Percentiles rank a stretch among this genome's conserved stretches.
Conservation (phyloP, 163 green algal genomes). For the Trebouxia gelatinosa region DNA sequence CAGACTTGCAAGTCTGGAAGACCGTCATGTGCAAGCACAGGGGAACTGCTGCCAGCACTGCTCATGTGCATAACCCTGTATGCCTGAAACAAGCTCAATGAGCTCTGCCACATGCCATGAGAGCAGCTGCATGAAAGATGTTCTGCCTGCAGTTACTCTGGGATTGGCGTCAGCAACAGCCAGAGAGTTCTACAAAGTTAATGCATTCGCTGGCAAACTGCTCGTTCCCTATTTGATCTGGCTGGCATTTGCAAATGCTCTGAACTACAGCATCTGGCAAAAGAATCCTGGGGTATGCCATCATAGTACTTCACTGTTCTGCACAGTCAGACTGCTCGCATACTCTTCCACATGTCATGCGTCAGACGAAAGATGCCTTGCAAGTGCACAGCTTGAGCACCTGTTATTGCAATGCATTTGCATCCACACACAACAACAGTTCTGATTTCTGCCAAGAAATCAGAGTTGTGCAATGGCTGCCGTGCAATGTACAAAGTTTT, state of each 20-base stretch:
- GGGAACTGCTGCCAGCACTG: no score
- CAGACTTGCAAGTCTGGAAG: no score
- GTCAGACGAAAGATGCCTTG: neutral
- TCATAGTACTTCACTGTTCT: neutral
- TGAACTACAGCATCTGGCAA: constrained; percentile 39
- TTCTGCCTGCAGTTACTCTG: constrained; percentile 16
- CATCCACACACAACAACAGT: no score
- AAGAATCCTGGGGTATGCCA: constrained; percentile 31
- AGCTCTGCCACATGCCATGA: no score
- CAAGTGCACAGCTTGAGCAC: neutral
- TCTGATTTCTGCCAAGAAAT: no score
- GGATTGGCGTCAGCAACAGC: constrained; percentile 15
- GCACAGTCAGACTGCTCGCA: neutral
- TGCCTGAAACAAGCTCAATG: no score
- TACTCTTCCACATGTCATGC: neutral
- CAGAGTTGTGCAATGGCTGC: no score
- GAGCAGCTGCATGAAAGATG: neutral
- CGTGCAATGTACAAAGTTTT: no score
- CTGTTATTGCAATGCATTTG: neutral
- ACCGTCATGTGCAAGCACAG: no score
- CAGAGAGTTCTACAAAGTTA: constrained; percentile 29
- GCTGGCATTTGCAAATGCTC: constrained; percentile 39
- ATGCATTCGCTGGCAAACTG: constrained; percentile 35
- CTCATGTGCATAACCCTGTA: no score
- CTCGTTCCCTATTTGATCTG: constrained; percentile 41